Percentiles rank a stretch among this genome's conserved stretches.
These are phyloP conservation scores for Kwoniella newhampshirensis DNA, from an alignment of 768 basidiomycete genomes.

Conservation along the genomic window DNA sequence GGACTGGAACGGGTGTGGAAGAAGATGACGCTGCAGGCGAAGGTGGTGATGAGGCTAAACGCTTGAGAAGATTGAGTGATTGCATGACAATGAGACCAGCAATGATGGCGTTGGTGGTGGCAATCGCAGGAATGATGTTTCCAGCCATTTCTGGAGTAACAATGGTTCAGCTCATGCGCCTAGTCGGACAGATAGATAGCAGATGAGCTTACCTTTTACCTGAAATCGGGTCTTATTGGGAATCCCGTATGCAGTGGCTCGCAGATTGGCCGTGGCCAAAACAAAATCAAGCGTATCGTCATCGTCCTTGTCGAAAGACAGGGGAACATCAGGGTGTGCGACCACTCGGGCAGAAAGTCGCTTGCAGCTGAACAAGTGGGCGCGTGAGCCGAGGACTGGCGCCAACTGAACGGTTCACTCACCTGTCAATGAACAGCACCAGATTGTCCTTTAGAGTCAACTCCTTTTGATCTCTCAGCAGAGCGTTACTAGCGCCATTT, in stretches of 20 bases:
- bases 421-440: constrained; percentile 82
- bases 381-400: constrained; percentile 2
- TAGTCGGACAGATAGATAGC: not conserved
- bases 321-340: constrained; percentile 53
- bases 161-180: not conserved
- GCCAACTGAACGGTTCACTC: constrained; percentile 13
- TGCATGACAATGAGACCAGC: constrained; percentile 93
- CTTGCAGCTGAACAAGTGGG: constrained; percentile 68
- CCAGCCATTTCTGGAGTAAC: constrained; percentile 84
- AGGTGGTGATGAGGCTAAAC: constrained; percentile 31
- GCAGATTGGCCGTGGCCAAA: constrained; percentile 87
- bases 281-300: constrained; percentile 97
- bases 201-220: constrained; percentile 71
- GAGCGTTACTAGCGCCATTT: constrained; percentile 23
- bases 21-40: constrained; percentile 5
- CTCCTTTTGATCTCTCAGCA: constrained; percentile 78
- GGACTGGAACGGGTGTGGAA: constrained; percentile 2
- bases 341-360: constrained; percentile 70
- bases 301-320: constrained; percentile 96
- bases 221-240: constrained; percentile 89
- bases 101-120: constrained; percentile 96
- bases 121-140: constrained; percentile 98
- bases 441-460: constrained; percentile 78
- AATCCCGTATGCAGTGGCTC: constrained; percentile 87
- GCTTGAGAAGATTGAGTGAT: constrained; percentile 72